Evolutionary conservation across 768 basidiomycete genomes (phyloP), one percentile per base, ranked within the genome.

Genomic region (Boletus eberwhitei): DNA sequence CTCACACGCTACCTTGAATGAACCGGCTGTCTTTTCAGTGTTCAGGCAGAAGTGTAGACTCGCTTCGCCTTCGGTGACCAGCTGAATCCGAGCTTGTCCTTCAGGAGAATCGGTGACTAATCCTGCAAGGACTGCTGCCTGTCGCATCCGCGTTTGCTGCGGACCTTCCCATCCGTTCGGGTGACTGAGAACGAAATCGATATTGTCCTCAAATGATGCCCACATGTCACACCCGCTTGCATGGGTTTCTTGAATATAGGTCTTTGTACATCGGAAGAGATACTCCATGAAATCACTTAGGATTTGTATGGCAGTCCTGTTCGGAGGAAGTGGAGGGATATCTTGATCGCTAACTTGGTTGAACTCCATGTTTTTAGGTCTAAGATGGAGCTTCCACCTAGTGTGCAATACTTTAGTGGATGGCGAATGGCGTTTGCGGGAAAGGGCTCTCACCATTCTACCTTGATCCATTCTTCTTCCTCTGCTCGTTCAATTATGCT

Each of bases 21-120:
- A 61, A 44, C 64, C 62, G 26, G 63, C 58, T 0, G 64, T 62
- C 37, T 75, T 61, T 0, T 73, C 75, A 48, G 70, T 72, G 7
- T 68, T 69, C 47, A 82, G 55, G 39, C 77, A 78, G 51, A 70
- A 82, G 59, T 82, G 79, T 12, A 82, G 62, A 64, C 76, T 77
- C 0, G 81, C 81, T 61, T 83, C 81, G 32, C 79, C 81, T 53
- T 83, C 82, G 1, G 77, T 75, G 13, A 81, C 75, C 26, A 81
- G 77, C 22, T 70, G 67, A 19, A 81, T 63, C 14, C 74, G 73
- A 39, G 64, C 48, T 53, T 73, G 70, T 0, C 75, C 79, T 19
- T 59, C 64, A 17, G 60, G 53, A 5, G 65, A 72, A 57, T 75
- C 71, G 0, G 72, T 71, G 4, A 80, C 62, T 1, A 80, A 64